Evolutionary conservation across 1,284 basidiomycete species (phyloP), one percentile per base, ranked within the genome.

Genomic region (Porogramme epimiltina): DNA sequence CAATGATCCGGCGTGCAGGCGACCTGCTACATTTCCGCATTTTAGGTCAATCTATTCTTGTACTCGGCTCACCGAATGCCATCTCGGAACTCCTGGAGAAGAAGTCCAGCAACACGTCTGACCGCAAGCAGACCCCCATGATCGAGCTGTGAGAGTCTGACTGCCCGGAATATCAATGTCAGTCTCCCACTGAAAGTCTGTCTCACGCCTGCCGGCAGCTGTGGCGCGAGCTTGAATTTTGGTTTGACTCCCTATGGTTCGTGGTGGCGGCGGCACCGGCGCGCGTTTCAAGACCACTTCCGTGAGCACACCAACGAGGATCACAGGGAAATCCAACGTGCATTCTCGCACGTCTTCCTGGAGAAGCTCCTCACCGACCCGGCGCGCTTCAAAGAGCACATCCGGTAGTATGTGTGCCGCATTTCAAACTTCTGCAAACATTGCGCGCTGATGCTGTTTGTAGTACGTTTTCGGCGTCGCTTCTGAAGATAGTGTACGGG

Each of bases 201-300:
- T n/a, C n/a, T n/a, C n/a, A n/a, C n/a, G n/a, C n/a, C n/a, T n/a
- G n/a, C n/a, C n/a, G n/a, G n/a, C n/a, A n/a, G n/a, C n/a, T n/a
- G n/a, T n/a, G n/a, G n/a, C n/a, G n/a, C n/a, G n/a, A n/a, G n/a
- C n/a, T n/a, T n/a, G n/a, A n/a, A n/a, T n/a, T n/a, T n/a, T n/a
- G n/a, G n/a, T n/a, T n/a, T n/a, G n/a, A n/a, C n/a, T n/a, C n/a
- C n/a, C n/a, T n/a, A n/a, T n/a, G 54, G 59, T 0, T 42, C 53
- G 8, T 42, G 39, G 24, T 62, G 65, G 65, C 49, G 58, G 11
- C 36, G 36, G 2, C 53, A 54, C 18, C 51, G 64, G 1, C 59
- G 55, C 16, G 26, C 55, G 10, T 51, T 63, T 16, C 53, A 58
- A 44, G 59, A 43, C 23, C 37, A 44, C 18, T 52, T 52, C 44